Evolutionary conservation across 129 eudicot genomes (phyloP).

Genomic region (Oenanthe sinensis): DNA sequence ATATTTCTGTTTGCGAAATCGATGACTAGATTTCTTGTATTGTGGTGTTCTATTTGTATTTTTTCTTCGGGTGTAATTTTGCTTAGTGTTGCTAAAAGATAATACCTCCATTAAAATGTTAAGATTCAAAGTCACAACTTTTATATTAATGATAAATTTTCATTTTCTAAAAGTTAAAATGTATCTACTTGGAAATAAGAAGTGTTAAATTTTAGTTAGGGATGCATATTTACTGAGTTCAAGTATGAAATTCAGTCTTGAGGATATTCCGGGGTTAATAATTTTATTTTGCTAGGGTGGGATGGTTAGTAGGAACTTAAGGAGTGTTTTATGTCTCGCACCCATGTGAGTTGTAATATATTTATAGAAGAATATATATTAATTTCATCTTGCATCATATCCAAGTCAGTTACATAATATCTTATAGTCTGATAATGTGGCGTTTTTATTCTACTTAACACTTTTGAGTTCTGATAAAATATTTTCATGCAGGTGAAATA

Average conservation of each 20-base stretch:
- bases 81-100: neutral
- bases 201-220: neutral
- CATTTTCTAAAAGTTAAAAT: neutral
- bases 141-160: neutral
- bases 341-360: neutral
- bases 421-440: neutral
- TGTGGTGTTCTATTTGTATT: neutral
- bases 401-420: neutral
- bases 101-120: neutral
- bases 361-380: neutral
- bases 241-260: neutral
- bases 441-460: neutral
- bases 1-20: neutral
- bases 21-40: neutral
- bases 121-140: neutral
- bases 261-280: neutral
- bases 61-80: neutral
- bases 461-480: constrained; percentile 1
- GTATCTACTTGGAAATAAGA: neutral
- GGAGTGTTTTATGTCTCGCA: neutral
- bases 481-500: constrained; percentile 10
- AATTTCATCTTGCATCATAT: neutral
- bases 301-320: neutral
- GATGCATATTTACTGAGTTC: neutral
- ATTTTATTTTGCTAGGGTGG: neutral